Evolutionary conservation across 2,329 filamentous ascomycete species (phyloP), one percentile per base, ranked within the genome.

Genomic region (Ophiocordyceps camponoti-leonardi): DNA sequence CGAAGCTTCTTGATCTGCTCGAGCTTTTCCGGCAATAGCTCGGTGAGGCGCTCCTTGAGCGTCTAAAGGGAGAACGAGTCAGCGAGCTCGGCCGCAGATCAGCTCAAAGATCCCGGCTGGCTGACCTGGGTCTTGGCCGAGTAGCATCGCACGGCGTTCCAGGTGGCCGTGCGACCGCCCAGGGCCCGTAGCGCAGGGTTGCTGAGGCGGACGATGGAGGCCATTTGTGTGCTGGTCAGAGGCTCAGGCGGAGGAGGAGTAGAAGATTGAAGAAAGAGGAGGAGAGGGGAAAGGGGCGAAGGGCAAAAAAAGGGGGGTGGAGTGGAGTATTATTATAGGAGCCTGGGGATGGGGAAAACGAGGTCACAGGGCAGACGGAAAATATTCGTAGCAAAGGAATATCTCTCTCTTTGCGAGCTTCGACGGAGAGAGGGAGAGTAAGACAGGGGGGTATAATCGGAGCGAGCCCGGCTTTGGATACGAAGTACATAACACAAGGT

Each of bases 1-100:
- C 86, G 80, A 61, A 98, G 81, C 68, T 86, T 81, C 86, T 98
- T 98, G 75, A 98, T 87, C 79, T 96, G 86, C 73, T 98, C 92
- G 63, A 95, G 83, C 79, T 96, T 93, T 66, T 81, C 86, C 58
- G 92, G 92, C 52, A 98, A 76, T 62, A 90, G 83, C 67, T 92
- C 88, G 64, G 90, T 90, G 67, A 98, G 96, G 64, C 87, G 90
- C 67, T 98, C 92, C 77, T 98, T 98, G 64, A 98, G 72, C 57
- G 87, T 87, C 92, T 98, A 46, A 8, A 40, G 22, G 41, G 19
- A 41, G 41, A n/a, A 18, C 33, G 41, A 43, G 47, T 49, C 45
- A 43, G 33, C 41, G 31, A 28, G n/a, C 41, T 31, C 22, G 20
- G n/a, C 39, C 6, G 20, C 10, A 37, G 35, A 6, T 23, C 8